A percentile compares a stretch with the other conserved stretches of the same genome.
Evolutionary conservation across 2,329 filamentous ascomycete genomes (phyloP).

Genomic region (Aureobasidium sp.): DNA sequence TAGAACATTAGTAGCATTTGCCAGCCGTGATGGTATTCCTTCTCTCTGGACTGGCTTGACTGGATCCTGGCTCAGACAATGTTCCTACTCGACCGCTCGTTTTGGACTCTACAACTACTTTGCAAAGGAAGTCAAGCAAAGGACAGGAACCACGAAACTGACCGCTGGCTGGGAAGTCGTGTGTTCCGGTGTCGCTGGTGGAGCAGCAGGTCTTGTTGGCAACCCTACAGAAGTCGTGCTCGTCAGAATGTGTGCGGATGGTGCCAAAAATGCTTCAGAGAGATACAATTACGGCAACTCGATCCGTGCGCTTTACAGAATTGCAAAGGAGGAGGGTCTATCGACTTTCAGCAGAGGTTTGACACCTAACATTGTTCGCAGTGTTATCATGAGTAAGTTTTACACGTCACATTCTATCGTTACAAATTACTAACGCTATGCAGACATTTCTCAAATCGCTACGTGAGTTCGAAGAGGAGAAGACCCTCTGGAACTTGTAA

Average conservation of each 20-base stretch:
- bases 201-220: slow-evolving; percentile 7
- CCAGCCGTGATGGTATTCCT: slow-evolving; percentile 9
- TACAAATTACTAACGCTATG: background rate
- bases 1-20: slow-evolving; percentile 1
- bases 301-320: slow-evolving; percentile 5
- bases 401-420: background rate
- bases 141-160: background rate
- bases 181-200: slow-evolving; percentile 10
- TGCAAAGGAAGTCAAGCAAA: slow-evolving; percentile 11
- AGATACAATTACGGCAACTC: slow-evolving; percentile 14
- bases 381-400: slow-evolving; percentile 13
- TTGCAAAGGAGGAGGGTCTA: slow-evolving; percentile 11
- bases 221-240: slow-evolving; percentile 13
- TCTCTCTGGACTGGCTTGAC: slow-evolving; percentile 14
- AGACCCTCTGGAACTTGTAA: too few species aligned
- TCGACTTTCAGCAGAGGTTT: slow-evolving; percentile 13
- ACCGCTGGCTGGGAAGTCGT: slow-evolving; percentile 14
- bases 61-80: slow-evolving; percentile 12
- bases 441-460: slow-evolving; percentile 14
- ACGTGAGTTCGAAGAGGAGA: background rate
- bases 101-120: slow-evolving; percentile 15
- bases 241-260: slow-evolving; percentile 14
- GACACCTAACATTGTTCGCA: slow-evolving; percentile 13
- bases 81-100: slow-evolving; percentile 13
- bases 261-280: background rate